Conservation (phyloP, 345 rosid genomes). For the Capsella bursapastoris region DNA sequence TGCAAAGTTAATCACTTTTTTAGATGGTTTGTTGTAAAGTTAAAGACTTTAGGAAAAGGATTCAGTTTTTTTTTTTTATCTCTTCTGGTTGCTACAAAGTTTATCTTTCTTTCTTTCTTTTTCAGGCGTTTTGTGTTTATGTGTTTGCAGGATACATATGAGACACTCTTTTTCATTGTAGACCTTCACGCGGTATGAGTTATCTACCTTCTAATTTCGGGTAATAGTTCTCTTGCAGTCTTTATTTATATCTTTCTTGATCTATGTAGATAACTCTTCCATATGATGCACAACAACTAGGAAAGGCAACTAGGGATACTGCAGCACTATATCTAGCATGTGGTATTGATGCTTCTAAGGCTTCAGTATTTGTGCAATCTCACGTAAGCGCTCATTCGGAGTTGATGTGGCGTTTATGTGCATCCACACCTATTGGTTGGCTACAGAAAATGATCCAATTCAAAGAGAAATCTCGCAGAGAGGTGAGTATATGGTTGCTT, state of each 20-base stretch:
- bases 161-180: constrained; percentile 82
- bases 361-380: constrained; percentile 93
- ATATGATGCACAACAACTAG: constrained; percentile 67
- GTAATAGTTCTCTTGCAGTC: background rate
- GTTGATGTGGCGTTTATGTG: constrained; percentile 80
- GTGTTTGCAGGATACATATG: constrained; percentile 73
- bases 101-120: background rate
- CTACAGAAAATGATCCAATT: constrained; percentile 88
- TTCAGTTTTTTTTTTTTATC: background rate
- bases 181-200: constrained; percentile 86
- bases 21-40: constrained; percentile 5
- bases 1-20: background rate
- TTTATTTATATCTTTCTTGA: constrained; percentile 5
- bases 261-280: constrained; percentile 70
- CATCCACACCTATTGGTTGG: constrained; percentile 92
- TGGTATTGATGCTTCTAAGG: constrained; percentile 85
- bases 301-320: constrained; percentile 78
- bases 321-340: constrained; percentile 94
- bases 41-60: background rate
- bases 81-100: constrained; percentile 20
- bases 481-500: constrained; percentile 53
- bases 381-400: constrained; percentile 81
- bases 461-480: constrained; percentile 91
- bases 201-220: constrained; percentile 7
- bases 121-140: constrained; percentile 12